Base-by-base conservation (phyloP, 163 green algal species). In the Trebouxia gelatinosa region DNA sequence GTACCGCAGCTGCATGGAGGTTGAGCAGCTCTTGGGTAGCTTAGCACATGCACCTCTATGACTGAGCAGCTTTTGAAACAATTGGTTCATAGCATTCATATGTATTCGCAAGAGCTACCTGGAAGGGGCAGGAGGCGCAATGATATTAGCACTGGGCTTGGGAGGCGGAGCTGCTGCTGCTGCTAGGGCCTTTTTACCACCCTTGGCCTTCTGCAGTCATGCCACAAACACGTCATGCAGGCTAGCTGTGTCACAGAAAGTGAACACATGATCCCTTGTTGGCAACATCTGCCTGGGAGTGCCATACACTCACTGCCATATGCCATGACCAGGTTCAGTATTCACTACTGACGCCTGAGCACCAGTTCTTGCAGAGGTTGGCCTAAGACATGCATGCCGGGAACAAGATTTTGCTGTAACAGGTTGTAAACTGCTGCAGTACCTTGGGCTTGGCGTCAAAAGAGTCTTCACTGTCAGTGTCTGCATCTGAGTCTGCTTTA, bases 371-470 rank as follows among this genome's bases (percentile, higher is more conserved):
- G 43, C 43, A 54, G 43, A 13, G 9, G 43, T 9, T 9, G 43
- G 9, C 13, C 13, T 9, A 54, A 13, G 43, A 54, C 11, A 54
- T 23, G 43, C 43, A 54, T 13, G 9, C 9, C 43, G 13, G 9
- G 13, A 54, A 23, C 13, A 9, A 54, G 13, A 13, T 9, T 13
- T 23, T 9, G 13, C 43, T 54, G 43, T 54, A 13, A 23, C 13
- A 13, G 13, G 11, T 23, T 9, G 43, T 13, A 54, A 54, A 13
- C 9, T 54, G 43, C 11, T 23, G 43, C 43, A 54, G 43, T 61
- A 64, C 68, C 68, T 76, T 76, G 3, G 26, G 39, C 58, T 74
- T 80, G 38, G n/a, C 58, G 0, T 21, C 39, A 64, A 80, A 80
- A n/a, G 72, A 66, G 16, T 78, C 76, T 13, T 78, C 78, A 21